Base-by-base conservation (phyloP, 1,284 basidiomycete species). In the Tylopilus sp. region DNA sequence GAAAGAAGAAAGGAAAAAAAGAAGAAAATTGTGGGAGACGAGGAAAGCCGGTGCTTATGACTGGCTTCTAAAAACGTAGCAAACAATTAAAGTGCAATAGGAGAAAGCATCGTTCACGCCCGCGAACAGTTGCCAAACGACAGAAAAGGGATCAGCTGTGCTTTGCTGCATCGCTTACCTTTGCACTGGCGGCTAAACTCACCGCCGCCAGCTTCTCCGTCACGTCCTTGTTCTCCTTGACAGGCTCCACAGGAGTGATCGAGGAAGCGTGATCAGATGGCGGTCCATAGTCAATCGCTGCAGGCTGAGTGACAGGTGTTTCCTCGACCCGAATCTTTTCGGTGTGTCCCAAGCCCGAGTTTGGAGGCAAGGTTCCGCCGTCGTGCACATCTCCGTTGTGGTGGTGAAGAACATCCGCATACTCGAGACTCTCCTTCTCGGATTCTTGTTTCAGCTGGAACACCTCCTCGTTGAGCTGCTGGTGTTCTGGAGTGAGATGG, bases 381-480 rank as follows among this genome's bases (percentile, higher is more conserved):
- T 73, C 72, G 47, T 77, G 66, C 34, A 76, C 70, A 44, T 71
- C 65, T 6, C 59, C 55, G 7, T 63, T 63, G 63, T 76, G 76
- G 56, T 82, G 76, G 48, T 82, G 80, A 47, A 77, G 68, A 45
- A 83, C 75, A 45, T 71, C 66, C 48, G 63, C 74, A 46, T 72
- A 56, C 59, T 76, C 57, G 11, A 70, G 54, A 12, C 56, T 53
- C 57, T 73, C 72, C 70, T 80, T 79, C 66, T 85, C 90, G 7
- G 88, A 88, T 66, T 93, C 91, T 62, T 84, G 80, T 71, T 92
- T 92, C 72, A 81, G 85, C 64, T 82, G 72, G 59, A 75, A 73
- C 34, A 94, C 70, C 46, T 90, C 79, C 40, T 79, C 75, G 36
- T 79, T 76, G 51, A 92, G 69, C 58, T 74, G 70, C 48, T 77